These are phyloP conservation scores for Phaeotremella skinneri DNA, from an alignment of 768 basidiomycete genomes.

Conservation along the genomic window DNA sequence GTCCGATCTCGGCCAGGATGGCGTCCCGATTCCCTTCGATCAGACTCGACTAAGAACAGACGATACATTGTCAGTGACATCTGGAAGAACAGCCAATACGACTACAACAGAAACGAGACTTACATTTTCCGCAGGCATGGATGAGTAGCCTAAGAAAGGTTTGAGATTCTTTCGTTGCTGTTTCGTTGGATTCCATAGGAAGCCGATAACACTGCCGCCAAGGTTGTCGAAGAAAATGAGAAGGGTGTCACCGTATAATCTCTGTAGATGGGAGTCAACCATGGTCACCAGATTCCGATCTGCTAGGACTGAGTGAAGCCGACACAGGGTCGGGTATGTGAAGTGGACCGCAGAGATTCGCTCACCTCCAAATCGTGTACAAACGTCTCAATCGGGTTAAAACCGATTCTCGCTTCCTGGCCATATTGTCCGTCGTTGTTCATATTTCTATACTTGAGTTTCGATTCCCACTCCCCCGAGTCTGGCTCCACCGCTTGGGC, in stretches of 20 bases:
- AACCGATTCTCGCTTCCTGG: constrained; percentile 59
- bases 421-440: constrained; percentile 15
- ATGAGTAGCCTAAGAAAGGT: constrained; percentile 77
- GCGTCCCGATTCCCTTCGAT: constrained; percentile 68
- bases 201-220: constrained; percentile 76
- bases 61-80: background rate
- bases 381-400: constrained; percentile 71
- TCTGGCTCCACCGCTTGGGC: constrained; percentile 66
- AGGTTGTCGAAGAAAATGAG: constrained; percentile 79
- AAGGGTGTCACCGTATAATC: constrained; percentile 69
- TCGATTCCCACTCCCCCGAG: constrained; percentile 51
- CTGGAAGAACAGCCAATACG: background rate
- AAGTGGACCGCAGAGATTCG: background rate
- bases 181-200: constrained; percentile 78
- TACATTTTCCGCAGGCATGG: constrained; percentile 58
- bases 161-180: constrained; percentile 67
- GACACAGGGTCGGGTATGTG: no score
- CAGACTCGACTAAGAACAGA: constrained; percentile 58
- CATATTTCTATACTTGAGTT: constrained; percentile 30
- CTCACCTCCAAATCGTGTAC: constrained; percentile 71
- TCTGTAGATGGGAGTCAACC: constrained; percentile 54
- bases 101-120: no score
- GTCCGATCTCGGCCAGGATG: constrained; percentile 70
- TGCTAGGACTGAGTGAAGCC: background rate
- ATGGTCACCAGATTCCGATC: background rate